Percentiles rank a stretch among this genome's conserved stretches.
Evolutionary conservation across 2,329 filamentous ascomycete genomes (phyloP).

Genomic region (Erysiphe pisi): DNA sequence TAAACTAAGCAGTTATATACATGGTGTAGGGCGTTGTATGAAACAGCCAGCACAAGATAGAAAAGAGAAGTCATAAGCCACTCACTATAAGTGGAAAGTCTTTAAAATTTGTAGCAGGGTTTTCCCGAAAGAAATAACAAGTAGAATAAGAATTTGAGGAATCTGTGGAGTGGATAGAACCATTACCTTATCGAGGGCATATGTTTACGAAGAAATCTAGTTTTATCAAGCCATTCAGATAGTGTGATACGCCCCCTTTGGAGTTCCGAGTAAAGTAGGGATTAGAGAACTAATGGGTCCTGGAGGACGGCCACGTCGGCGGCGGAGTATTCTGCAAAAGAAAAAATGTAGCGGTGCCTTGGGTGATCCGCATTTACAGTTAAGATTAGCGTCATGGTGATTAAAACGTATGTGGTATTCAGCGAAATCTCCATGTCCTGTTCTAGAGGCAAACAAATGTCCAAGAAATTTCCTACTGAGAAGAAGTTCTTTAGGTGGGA

Average conservation of each 20-base stretch:
- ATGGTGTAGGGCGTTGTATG: too few relatives aligned
- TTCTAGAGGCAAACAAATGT: background rate
- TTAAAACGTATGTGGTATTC: background rate
- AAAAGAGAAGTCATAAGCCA: too few relatives aligned
- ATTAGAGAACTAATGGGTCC: background rate
- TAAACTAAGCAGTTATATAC: too few relatives aligned
- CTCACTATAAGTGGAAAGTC: too few relatives aligned
- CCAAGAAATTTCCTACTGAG: background rate
- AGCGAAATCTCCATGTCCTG: constrained; percentile 19
- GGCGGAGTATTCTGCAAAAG: constrained; percentile 8
- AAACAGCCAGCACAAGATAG: too few relatives aligned
- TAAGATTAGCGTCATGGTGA: background rate
- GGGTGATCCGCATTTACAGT: constrained; percentile 6
- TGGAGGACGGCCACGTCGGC: background rate
- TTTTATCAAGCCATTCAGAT: background rate
- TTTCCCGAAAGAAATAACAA: too few relatives aligned
- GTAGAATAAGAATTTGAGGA: too few relatives aligned
- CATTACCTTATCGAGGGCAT: too few relatives aligned
- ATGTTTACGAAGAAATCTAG: background rate
- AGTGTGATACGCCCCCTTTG: background rate
- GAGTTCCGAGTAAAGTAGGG: background rate
- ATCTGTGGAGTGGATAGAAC: too few relatives aligned
- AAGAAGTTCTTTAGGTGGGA: background rate
- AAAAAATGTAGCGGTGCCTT: background rate
- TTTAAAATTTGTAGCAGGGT: too few relatives aligned